Evolutionary conservation across 2,329 filamentous ascomycete genomes (phyloP), one percentile per base, ranked within the genome.

Genomic region (Neopestalotiopsis sp.): DNA sequence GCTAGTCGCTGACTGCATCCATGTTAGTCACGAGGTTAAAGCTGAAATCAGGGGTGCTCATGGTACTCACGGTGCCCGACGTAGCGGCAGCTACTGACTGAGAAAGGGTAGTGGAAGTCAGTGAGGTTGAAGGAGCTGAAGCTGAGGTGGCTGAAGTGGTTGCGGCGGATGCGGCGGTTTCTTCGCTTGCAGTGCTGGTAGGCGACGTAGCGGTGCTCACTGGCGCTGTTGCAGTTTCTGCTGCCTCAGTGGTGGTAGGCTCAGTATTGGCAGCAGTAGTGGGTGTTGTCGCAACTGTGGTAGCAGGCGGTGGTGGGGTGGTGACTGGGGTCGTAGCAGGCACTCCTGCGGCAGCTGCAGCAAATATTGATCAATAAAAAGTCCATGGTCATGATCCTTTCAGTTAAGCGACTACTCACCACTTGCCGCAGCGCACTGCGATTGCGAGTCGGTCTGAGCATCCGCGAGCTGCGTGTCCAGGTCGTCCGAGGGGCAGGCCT

Each of bases 401-500:
- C 24, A 28, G n/a, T 49, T 7, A 38, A 38, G 34, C 6, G 34
- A 20, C 4, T n/a, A 62, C 68, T 68, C 57, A 70, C 66, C 45
- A 12, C 45, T 68, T 57, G 65, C 59, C 12, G 56, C 45, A n/a
- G 24, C n/a, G 58, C 66, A 70, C 5, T 34, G 17, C 3, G 32
- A 34, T 6, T 57, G 34, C 4, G 32, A 58, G 40, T 20, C 57
- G 17, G 20, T 28, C n/a, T 66, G 17, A 5, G 69, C 61, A 38
- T 57, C 66, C 0, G 42, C 38, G 1, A 66, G 14, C 61, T 70
- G 69, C 6, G 5, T 32, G 32, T 28, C 9, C 49, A 70, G 28
- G 4, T 24, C 57, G 10, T 58, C 63, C 12, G 66, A 63, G 30
- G 24, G 61, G 13, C 69, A 70, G 12, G 69, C 69, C 40, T 70